Base-by-base conservation (phyloP, 2,329 filamentous ascomycete species). In the Sarocladiaceae sp. region DNA sequence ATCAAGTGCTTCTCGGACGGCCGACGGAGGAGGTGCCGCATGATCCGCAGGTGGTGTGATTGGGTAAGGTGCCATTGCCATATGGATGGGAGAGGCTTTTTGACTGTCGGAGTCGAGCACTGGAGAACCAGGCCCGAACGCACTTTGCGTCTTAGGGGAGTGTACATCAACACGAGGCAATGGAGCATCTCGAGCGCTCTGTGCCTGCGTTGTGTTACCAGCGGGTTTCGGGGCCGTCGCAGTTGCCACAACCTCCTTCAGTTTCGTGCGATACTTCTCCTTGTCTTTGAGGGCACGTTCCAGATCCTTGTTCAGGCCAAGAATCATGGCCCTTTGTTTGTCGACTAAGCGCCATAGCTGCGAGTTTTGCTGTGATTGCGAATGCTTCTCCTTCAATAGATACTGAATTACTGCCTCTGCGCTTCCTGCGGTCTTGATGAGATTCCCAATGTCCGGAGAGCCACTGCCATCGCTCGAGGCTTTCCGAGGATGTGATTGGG, bases 341-440 rank as follows among this genome's bases (percentile, higher is more conserved):
- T 97, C 91, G 41, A 98, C 89, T 37, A 98, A 69, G 42, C 89
- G 83, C 93, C 93, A 98, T 56, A 98, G 68, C 61, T 98, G 91
- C 15, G 83, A 74, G 60, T 97, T 97, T 59, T 97, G 93, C 53
- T 88, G 84, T 4, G 87, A 80, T 45, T 89, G 85, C 40, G 88
- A 85, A 50, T 91, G 82, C 63, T 96, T 97, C 60, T 98, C 93
- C 60, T 87, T 94, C 51, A 96, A 68, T 41, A 98, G 69, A 56
- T 93, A 88, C 53, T 88, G 79, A 48, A 98, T 88, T 4, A 94
- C 85, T 5, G 86, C 87, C 60, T 98, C 91, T 13, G 90, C 76
- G 43, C 88, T 95, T 42, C 91, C 93, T 20, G 90, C 90, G 24
- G 88, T 80, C 55, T 84, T 79, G 51, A 97, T 85, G 26, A 96